Base-by-base conservation (phyloP, 2,329 filamentous ascomycete genomes). In the Alternaria metachromatica region DNA sequence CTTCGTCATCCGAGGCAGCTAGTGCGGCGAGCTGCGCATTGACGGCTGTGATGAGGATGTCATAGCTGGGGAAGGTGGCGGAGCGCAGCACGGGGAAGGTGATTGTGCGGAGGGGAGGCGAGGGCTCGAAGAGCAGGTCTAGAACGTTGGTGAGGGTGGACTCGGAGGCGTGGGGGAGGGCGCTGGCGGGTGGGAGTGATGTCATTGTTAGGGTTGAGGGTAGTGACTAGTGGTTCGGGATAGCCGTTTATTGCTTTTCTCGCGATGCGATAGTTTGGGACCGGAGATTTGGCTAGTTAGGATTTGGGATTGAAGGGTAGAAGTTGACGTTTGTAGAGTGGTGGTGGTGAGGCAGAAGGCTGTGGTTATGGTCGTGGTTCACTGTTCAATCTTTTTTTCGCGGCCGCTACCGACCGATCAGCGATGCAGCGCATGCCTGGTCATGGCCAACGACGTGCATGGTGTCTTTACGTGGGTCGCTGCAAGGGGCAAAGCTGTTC, bases 71-170 rank as follows among this genome's bases (percentile, higher is more conserved):
- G 78, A 93, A 94, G 2, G 83, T 78, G 51, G 85, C 80, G 48
- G 83, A 82, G 44, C 83, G 84, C n/a, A 96, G 83, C 3, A 90
- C 82, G 2, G 92, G 91, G 6, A 92, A 78, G 15, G 92, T 87
- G 13, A 96, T 85, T 12, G 86, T 84, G 79, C 95, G 93, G 1
- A 97, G 88, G 55, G 90, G 87, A 0, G 87, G 83, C 58, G 90
- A 94, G 15, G 92, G 92, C 78, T 97, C 94, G 80, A 97, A 97
- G 63, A 97, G 89, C 4, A 89, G 85, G 80, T 96, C 92, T 53
- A 97, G 87, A 54, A 89, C 83, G 5, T 80, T 75, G 41, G 84
- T 84, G 60, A 91, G 86, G 20, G 86, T 82, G 26, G 83, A 73
- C 28, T 87, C 84, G 18, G 88, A 76, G 53, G 90, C 85, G 50